A percentile compares a stretch with the other conserved stretches of the same genome.
These are phyloP conservation scores for Peniophora sp. DNA, from an alignment of 1,284 basidiomycete genomes.

Conservation along the genomic window DNA sequence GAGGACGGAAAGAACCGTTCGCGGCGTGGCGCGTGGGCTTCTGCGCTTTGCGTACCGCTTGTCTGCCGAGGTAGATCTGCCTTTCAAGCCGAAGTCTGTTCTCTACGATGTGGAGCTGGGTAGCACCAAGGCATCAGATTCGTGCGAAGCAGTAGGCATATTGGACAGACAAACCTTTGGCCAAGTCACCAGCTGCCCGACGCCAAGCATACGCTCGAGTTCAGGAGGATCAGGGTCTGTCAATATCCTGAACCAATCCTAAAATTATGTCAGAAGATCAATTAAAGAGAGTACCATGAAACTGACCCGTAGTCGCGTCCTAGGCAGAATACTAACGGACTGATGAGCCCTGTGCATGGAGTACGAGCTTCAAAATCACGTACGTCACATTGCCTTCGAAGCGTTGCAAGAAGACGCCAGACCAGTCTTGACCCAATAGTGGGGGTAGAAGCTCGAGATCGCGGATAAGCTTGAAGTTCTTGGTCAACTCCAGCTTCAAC, in stretches of 20 bases:
- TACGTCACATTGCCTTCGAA: conserved; percentile 82
- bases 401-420: conserved; percentile 85
- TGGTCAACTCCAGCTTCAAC: conserved; percentile 89
- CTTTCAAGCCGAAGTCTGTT: conserved; percentile 78
- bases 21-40: conserved; percentile 16
- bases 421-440: conserved; percentile 90
- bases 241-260: conserved; percentile 83
- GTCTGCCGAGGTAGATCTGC: conserved; percentile 77
- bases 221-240: conserved; percentile 80
- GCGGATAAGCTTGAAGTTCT: conserved; percentile 93
- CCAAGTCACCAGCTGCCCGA: conserved; percentile 91
- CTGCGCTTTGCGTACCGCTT: conserved; percentile 54
- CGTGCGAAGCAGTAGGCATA: neutral
- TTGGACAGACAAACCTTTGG: conserved; percentile 65
- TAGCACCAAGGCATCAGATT: neutral
- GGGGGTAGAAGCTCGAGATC: conserved; percentile 89
- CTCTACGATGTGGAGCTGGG: conserved; percentile 82
- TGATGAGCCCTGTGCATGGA: conserved; percentile 10
- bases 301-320: conserved; percentile 65
- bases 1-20: conserved; percentile 11
- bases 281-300: conserved; percentile 1
- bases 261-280: conserved; percentile 4
- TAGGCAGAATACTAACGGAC: conserved; percentile 73
- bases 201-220: conserved; percentile 75
- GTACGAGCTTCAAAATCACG: conserved; percentile 19